A percentile compares a stretch with the other conserved stretches of the same genome.
phyloP scores from a whole-genome alignment of 2,329 filamentous ascomycete species.

The Pseudogymnoascus sp. region DNA sequence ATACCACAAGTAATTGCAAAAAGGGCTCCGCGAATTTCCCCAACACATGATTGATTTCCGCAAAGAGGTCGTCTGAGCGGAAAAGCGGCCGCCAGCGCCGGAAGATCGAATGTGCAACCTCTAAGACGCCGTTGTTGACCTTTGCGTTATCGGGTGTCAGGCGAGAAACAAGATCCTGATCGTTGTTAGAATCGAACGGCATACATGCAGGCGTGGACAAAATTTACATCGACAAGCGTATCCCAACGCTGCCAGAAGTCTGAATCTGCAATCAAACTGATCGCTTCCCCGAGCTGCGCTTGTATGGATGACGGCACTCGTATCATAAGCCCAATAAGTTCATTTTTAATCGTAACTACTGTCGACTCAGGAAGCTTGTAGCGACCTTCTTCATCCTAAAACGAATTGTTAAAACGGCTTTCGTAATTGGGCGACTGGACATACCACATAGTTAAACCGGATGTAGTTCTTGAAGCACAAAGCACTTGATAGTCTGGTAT shows the following conservation, averaged over 20 bases:
- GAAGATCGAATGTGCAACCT: constrained; percentile 98
- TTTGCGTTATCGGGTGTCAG: constrained; percentile 73
- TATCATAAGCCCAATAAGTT: constrained; percentile 96
- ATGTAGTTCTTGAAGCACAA: constrained; percentile 99
- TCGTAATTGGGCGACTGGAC: constrained; percentile 26
- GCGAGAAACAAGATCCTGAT: constrained; percentile 74
- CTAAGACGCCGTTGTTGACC: constrained; percentile 86
- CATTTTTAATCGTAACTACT: constrained; percentile 83
- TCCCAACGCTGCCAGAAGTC: constrained; percentile 97
- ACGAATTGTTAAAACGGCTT: constrained; percentile 17
- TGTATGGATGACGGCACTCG: constrained; percentile 79
- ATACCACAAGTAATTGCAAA: constrained; percentile 65
- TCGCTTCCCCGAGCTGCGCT: constrained; percentile 88
- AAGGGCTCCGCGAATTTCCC: constrained; percentile 76
- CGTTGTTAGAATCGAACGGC: constrained; percentile 16
- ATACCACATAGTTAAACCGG: constrained; percentile 77
- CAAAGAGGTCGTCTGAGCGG: constrained; percentile 83
- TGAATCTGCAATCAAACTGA: constrained; percentile 94
- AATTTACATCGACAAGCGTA: constrained; percentile 71
- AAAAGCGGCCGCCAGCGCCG: constrained; percentile 91
- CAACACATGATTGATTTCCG: constrained; percentile 94
- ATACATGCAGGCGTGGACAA: not conserved
- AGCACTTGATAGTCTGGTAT: constrained; percentile 77
- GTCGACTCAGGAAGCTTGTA: constrained; percentile 80
- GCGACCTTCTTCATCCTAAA: constrained; percentile 77